These are phyloP conservation scores for Solanum pinnatisectum DNA, from an alignment of 257 asterid species.

Conservation along the genomic window DNA sequence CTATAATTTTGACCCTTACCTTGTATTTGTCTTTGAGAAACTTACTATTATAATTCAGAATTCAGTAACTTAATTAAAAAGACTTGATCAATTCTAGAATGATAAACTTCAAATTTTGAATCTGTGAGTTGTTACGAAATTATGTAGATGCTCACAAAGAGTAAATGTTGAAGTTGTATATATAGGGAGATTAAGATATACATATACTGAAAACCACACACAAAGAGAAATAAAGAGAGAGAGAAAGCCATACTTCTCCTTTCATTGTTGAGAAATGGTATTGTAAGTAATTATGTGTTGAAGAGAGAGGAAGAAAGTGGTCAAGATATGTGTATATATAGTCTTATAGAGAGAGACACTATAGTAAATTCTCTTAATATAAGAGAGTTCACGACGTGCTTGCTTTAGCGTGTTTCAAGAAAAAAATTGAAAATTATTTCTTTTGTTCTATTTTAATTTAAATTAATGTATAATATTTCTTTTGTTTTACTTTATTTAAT, in stretches of 20 bases:
- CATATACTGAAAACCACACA: background rate
- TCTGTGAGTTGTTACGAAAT: background rate
- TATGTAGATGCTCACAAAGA: background rate
- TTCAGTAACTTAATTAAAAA: background rate
- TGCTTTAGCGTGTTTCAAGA: no score
- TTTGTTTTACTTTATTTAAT: no score
- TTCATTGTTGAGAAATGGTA: slow-evolving; percentile 1
- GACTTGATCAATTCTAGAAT: background rate
- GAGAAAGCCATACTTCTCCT: slow-evolving; percentile 28
- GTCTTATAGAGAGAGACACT: background rate
- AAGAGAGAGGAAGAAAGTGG: background rate
- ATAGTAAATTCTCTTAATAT: background rate
- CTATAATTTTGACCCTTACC: background rate
- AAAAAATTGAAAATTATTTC: no score
- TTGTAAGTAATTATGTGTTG: background rate
- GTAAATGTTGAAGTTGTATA: background rate
- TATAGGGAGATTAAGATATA: background rate
- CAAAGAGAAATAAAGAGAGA: background rate
- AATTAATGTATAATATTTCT: no score
- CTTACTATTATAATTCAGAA: background rate
- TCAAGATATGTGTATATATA: background rate
- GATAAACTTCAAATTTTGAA: background rate
- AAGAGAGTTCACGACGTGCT: no score
- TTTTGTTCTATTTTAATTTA: no score
- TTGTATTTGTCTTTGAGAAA: background rate